Conservation (phyloP, 2,329 filamentous ascomycete species). For the Ophiocordyceps camponoti-floridani region DNA sequence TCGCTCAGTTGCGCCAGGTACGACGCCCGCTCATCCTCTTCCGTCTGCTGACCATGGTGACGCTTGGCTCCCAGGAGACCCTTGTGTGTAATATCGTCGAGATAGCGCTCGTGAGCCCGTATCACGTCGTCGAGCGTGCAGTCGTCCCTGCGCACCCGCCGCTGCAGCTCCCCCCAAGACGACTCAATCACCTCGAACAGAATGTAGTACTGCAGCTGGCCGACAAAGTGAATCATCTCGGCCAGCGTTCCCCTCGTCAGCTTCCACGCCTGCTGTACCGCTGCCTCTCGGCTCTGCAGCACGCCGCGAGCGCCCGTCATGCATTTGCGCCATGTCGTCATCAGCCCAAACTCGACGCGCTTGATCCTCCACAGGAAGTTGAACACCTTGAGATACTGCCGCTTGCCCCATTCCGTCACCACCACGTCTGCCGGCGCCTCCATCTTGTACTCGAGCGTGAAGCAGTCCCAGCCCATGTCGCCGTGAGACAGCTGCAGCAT, state of each 20-base stretch:
- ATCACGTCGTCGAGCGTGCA: conserved; percentile 93
- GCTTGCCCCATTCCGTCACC: conserved; percentile 85
- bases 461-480: conserved; percentile 98
- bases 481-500: conserved; percentile 95
- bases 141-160: conserved; percentile 63
- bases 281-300: conserved; percentile 51
- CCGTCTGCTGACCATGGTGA: conserved; percentile 9
- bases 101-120: conserved; percentile 73
- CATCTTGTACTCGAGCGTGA: conserved; percentile 97
- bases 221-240: conserved; percentile 97
- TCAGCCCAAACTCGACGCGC: conserved; percentile 84
- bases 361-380: conserved; percentile 99
- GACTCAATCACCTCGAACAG: conserved; percentile 96
- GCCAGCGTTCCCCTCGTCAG: conserved; percentile 72
- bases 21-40: conserved; percentile 47
- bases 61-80: conserved; percentile 66
- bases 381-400: conserved; percentile 97
- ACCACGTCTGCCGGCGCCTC: conserved; percentile 93
- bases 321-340: conserved; percentile 81
- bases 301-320: conserved; percentile 94
- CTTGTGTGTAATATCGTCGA: conserved; percentile 90
- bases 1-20: conserved; percentile 88
- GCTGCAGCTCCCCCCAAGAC: conserved; percentile 81
- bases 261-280: conserved; percentile 72
- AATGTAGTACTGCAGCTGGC: conserved; percentile 96